These are phyloP conservation scores for Krasilnikovozyma curviuscula DNA, from an alignment of 768 basidiomycete species.

Conservation along the genomic window DNA sequence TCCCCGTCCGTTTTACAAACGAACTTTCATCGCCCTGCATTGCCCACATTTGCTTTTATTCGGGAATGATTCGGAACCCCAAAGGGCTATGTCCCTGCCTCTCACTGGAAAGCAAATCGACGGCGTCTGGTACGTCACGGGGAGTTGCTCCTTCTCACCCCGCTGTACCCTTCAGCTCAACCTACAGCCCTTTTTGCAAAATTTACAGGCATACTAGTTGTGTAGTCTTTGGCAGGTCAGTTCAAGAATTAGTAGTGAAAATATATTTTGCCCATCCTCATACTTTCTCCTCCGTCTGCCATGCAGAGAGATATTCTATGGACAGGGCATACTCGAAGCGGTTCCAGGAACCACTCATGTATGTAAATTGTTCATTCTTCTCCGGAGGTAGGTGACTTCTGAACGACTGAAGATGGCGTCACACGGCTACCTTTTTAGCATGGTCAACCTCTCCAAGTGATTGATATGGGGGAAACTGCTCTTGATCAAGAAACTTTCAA, in stretches of 20 bases:
- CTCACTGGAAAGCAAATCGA: slow-evolving; percentile 78
- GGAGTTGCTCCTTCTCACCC: background rate
- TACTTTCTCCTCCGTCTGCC: slow-evolving; percentile 73
- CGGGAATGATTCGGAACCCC: background rate
- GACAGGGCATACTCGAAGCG: slow-evolving; percentile 58
- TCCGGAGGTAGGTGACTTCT: too few species aligned
- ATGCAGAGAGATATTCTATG: slow-evolving; percentile 76
- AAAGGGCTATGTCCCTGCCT: slow-evolving; percentile 46
- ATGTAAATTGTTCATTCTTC: slow-evolving; percentile 25
- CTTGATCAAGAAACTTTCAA: slow-evolving; percentile 69
- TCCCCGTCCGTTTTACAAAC: too few species aligned
- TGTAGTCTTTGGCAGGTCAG: slow-evolving; percentile 31
- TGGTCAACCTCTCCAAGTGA: slow-evolving; percentile 46
- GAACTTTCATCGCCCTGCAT: too few species aligned
- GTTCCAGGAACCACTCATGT: slow-evolving; percentile 67
- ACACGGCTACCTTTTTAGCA: slow-evolving; percentile 37
- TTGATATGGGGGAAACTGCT: slow-evolving; percentile 59
- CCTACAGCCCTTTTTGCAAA: too few species aligned
- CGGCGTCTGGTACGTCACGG: slow-evolving; percentile 52
- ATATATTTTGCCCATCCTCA: slow-evolving; percentile 29
- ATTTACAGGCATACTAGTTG: background rate
- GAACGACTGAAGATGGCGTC: too few species aligned
- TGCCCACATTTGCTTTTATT: slow-evolving; percentile 11
- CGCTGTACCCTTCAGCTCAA: background rate
- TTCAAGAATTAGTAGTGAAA: background rate